Evolutionary conservation across 306 rosid species (phyloP), one percentile per base, ranked within the genome.

Genomic region (Pyrus pyrifolia): DNA sequence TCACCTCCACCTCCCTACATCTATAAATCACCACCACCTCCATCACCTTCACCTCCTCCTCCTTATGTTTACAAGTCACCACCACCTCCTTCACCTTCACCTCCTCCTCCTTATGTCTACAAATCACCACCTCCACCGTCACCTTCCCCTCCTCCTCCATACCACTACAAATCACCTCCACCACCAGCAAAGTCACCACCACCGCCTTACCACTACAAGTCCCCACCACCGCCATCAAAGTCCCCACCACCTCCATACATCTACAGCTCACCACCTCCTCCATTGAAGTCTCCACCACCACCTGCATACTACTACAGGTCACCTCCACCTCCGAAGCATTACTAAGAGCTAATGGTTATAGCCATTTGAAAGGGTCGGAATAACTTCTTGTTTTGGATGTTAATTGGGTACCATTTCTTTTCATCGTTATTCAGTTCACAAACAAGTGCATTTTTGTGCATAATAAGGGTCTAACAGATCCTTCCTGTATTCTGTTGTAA

Each of bases 211-310:
- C 52, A 1, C 31, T 18, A 40, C 72, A 44, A 44, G 57, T 44
- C 72, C 5, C 72, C 72, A 6, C 72, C 72, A 6, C 58, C 72
- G 14, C 72, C 72, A n/a, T 42, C 53, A 17, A 30, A 29, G 4
- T 68, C 72, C 44, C 72, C 72, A 11, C 55, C 72, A 0, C 72
- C 73, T 70, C 73, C 61, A 7, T 70, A 70, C 57, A 8, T 25
- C 15, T 70, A 70, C 44, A 70, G 49, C 25, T 70, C 73, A 14
- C 74, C 74, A 18, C 62, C 74, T 29, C 62, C 74, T 18, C 62
- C 74, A 29, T 29, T 35, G 44, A 64, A 64, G 14, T 31, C 25
- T 8, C 23, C 44, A 64, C 45, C 68, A 31, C 45, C 68, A 2
- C 45, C 45, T 8, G 25, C 29, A 4, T 51, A 70, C 6, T 30